phyloP scores from a whole-genome alignment of 2,329 filamentous ascomycete genomes.

The Lasiodiplodia gonubiensis region DNA sequence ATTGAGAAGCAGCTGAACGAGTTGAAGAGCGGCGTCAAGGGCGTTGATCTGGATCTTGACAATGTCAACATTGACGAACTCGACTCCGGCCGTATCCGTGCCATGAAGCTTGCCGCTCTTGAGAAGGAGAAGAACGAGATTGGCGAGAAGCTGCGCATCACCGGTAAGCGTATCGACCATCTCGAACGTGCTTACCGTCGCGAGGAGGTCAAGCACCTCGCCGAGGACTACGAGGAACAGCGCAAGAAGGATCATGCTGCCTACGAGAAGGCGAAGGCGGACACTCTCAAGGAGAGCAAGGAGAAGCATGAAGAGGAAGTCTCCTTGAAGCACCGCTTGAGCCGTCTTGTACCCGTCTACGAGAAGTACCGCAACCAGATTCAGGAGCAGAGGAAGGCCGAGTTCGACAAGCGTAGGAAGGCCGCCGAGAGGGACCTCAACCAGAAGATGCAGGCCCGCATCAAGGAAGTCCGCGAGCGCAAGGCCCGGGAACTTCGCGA shows the following conservation, averaged over 20 bases:
- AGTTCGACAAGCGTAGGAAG: slow-evolving; percentile 93
- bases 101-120: slow-evolving; percentile 92
- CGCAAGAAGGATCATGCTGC: slow-evolving; percentile 76
- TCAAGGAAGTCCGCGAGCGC: slow-evolving; percentile 86
- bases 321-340: slow-evolving; percentile 90
- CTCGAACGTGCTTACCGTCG: slow-evolving; percentile 95
- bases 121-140: slow-evolving; percentile 98
- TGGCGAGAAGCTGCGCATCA: slow-evolving; percentile 86
- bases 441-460: slow-evolving; percentile 84
- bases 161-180: slow-evolving; percentile 95
- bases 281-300: slow-evolving; percentile 81
- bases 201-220: slow-evolving; percentile 91
- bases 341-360: slow-evolving; percentile 81
- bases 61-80: slow-evolving; percentile 80
- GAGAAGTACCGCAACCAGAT: slow-evolving; percentile 82
- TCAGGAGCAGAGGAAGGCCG: slow-evolving; percentile 84
- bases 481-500: slow-evolving; percentile 83
- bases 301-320: slow-evolving; percentile 91
- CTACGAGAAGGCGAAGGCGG: slow-evolving; percentile 78
- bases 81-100: slow-evolving; percentile 72
- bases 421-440: slow-evolving; percentile 92
- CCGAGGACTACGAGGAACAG: slow-evolving; percentile 83
- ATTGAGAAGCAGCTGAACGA: slow-evolving; percentile 90
- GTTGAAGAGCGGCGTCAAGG: slow-evolving; percentile 87
- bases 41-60: slow-evolving; percentile 85